phyloP scores from a whole-genome alignment of 1,284 basidiomycete species.

The Rhodotorula sp. region DNA sequence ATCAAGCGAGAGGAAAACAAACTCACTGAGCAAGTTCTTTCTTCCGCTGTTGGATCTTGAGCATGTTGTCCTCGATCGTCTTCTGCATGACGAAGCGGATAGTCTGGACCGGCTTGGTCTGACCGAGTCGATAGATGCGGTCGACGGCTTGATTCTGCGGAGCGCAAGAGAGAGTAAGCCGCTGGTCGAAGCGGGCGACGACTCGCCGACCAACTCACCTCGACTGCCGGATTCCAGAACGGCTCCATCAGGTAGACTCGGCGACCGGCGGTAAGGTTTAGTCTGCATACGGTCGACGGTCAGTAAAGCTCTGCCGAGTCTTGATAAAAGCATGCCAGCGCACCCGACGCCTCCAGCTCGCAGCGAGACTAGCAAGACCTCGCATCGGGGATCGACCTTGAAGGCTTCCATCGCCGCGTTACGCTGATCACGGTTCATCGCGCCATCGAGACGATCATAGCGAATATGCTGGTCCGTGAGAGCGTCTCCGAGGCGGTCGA shows the following conservation, averaged over 20 bases:
- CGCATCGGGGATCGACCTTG: constrained; percentile 73
- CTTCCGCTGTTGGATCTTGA: constrained; percentile 89
- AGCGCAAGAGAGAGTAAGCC: neutral
- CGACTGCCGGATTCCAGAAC: constrained; percentile 65
- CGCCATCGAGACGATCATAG: constrained; percentile 86
- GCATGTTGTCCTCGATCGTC: constrained; percentile 71
- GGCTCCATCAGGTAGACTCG: constrained; percentile 61
- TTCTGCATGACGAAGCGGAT: constrained; percentile 90
- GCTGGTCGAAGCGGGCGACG: neutral
- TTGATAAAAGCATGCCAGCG: neutral
- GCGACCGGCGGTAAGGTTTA: constrained; percentile 47
- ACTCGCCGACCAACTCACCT: constrained; percentile 12
- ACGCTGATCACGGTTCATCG: constrained; percentile 84
- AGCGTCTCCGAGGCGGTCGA: constrained; percentile 83
- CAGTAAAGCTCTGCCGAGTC: neutral
- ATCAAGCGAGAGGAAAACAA: neutral
- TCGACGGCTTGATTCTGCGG: constrained; percentile 66
- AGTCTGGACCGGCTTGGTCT: constrained; percentile 84
- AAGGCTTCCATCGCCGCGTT: constrained; percentile 72
- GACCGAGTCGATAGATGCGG: constrained; percentile 81
- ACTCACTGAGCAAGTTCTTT: constrained; percentile 79
- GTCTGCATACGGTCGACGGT: constrained; percentile 7
- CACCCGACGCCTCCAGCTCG: constrained; percentile 90
- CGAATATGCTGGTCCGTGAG: constrained; percentile 71
- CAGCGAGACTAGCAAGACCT: constrained; percentile 84